These are phyloP conservation scores for Podila verticillata DNA, from an alignment of 192 early-diverging fungal genomes.

Conservation along the genomic window DNA sequence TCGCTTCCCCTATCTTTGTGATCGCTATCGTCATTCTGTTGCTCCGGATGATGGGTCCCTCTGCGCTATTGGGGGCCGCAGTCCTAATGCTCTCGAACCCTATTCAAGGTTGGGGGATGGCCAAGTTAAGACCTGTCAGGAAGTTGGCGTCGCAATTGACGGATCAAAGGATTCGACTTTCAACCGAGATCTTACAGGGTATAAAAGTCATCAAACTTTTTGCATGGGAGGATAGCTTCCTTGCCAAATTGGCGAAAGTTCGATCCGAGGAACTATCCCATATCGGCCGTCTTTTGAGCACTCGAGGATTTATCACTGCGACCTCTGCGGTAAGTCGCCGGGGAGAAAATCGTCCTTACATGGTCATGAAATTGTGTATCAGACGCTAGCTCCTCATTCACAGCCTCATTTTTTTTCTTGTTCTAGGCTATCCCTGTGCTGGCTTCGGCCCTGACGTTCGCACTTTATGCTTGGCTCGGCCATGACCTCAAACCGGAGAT, in stretches of 20 bases:
- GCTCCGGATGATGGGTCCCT: no score
- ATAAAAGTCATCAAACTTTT: conserved; percentile 68
- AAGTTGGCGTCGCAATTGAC: conserved; percentile 26
- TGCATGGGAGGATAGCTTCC: conserved; percentile 34
- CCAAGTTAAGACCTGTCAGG: no score
- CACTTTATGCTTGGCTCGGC: no score
- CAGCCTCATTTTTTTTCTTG: not conserved
- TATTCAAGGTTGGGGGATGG: no score
- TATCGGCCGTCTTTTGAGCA: conserved; percentile 1
- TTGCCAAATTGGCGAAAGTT: not conserved
- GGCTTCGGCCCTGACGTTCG: conserved; percentile 36
- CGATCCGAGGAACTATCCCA: not conserved
- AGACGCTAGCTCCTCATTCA: not conserved
- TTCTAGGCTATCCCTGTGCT: conserved; percentile 22
- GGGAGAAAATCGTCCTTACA: not conserved
- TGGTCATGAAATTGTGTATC: not conserved
- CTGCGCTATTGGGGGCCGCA: no score
- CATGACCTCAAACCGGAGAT: no score
- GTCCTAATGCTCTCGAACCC: no score
- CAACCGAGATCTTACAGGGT: conserved; percentile 57
- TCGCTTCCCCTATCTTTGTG: no score
- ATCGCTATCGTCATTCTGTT: no score
- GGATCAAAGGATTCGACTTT: conserved; percentile 54
- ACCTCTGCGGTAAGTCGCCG: conserved; percentile 7
- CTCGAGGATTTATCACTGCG: conserved; percentile 2